Conservation (phyloP, 2,329 filamentous ascomycete species). For the Ophiocordyceps sinensis region DNA sequence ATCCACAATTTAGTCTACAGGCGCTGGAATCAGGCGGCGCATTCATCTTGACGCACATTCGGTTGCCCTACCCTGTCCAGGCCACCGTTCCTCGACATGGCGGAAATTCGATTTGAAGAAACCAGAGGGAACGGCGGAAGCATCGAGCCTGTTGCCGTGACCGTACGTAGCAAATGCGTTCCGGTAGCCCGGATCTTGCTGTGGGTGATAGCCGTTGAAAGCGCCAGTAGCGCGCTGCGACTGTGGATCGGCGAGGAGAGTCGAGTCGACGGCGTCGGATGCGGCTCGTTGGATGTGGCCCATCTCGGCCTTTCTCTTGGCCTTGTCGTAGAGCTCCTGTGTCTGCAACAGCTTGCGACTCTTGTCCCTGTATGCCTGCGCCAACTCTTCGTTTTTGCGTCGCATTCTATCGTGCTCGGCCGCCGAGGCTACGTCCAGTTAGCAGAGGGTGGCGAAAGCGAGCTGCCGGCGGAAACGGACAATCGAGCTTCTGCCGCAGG, state of each 20-base stretch:
- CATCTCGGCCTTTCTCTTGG: slow-evolving; percentile 40
- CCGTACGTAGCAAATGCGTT: slow-evolving; percentile 3
- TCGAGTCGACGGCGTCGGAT: slow-evolving; percentile 25
- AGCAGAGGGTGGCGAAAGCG: slow-evolving; percentile 1
- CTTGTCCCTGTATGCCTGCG: slow-evolving; percentile 54
- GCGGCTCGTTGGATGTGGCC: slow-evolving; percentile 40
- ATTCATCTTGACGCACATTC: background rate
- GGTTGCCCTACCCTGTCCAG: background rate
- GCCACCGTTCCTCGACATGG: too few relatives aligned
- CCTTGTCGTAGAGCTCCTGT: slow-evolving; percentile 49
- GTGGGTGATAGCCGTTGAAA: slow-evolving; percentile 1
- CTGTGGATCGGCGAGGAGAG: slow-evolving; percentile 7
- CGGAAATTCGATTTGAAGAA: too few relatives aligned
- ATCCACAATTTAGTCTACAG: background rate
- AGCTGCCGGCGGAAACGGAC: slow-evolving; percentile 24
- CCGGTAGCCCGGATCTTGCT: background rate
- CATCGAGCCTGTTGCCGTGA: slow-evolving; percentile 7
- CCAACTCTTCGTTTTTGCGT: slow-evolving; percentile 59
- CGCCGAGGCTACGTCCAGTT: slow-evolving; percentile 31
- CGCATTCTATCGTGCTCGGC: slow-evolving; percentile 47
- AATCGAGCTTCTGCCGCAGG: slow-evolving; percentile 48
- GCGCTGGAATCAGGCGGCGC: background rate
- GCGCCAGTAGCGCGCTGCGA: background rate
- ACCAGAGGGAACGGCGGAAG: slow-evolving; percentile 7
- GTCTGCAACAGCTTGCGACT: slow-evolving; percentile 52